Base-by-base conservation (phyloP, 116 monocot species). In the Trichopus zeylanicus region DNA sequence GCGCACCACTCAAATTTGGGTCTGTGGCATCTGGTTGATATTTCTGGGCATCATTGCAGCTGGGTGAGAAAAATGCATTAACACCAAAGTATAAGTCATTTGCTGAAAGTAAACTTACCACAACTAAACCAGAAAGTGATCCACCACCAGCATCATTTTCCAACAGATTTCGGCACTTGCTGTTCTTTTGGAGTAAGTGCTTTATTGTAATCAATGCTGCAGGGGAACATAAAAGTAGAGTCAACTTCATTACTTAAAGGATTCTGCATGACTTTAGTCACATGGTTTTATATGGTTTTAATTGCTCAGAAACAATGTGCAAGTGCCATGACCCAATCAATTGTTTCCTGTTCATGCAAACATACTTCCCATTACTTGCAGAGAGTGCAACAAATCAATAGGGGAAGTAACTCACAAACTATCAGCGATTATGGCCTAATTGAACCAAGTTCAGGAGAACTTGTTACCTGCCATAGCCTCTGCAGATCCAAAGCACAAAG, bases 131-230 rank as follows among this genome's bases (percentile, higher is more conserved):
- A 48, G 87, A 91, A 13, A 91, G 70, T 26, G 91, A 98, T 46
- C 97, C 91, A 37, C 97, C 91, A 46, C 91, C 91, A 63, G 82
- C 76, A 64, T 98, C 97, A 61, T 88, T 98, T 70, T 98, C 97
- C 62, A 98, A 69, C 38, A 98, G 57, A 56, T 73, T 78, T 7
- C 87, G 76, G 61, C 97, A 98, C 70, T 87, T 91, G 70, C 70
- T 65, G 63, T 98, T 87, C 69, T 78, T 87, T 57, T 81, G 84
- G 22, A 91, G 75, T 19, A 98, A 75, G 69, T 84, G 84, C 70
- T 75, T 87, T n/a, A 98, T 53, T 23, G 97, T 87, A 29, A 84
- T 77, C 63, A 98, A 70, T 32, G 91, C 97, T 91, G 78, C 64
- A 79, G 57, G 26, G 47, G 11, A 37, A 25, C 25, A 61, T 62